Percentiles rank a stretch among this genome's conserved stretches.
These are phyloP conservation scores for Camellia sinensis DNA, from an alignment of 148 eudicot genomes.

Conservation along the genomic window DNA sequence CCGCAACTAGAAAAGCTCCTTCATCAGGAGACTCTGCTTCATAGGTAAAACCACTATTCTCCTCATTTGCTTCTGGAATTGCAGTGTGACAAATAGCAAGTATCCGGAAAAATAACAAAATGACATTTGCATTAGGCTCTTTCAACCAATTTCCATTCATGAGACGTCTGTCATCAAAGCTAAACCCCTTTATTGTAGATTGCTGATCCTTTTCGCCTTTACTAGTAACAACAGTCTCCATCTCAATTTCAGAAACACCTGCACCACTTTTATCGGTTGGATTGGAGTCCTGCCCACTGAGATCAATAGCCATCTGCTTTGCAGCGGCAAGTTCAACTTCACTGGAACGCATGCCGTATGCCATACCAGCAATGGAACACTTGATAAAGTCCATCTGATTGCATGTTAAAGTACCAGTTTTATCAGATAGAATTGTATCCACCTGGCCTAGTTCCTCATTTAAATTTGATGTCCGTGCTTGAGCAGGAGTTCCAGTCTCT, in stretches of 20 bases:
- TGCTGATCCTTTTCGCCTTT: slow-evolving; percentile 40
- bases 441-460: slow-evolving; percentile 98
- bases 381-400: slow-evolving; percentile 97
- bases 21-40: slow-evolving; percentile 96
- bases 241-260: slow-evolving; percentile 42
- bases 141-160: slow-evolving; percentile 62
- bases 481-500: slow-evolving; percentile 89
- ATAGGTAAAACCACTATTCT: slow-evolving; percentile 52
- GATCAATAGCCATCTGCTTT: slow-evolving; percentile 77
- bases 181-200: slow-evolving; percentile 48
- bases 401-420: slow-evolving; percentile 97
- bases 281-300: slow-evolving; percentile 41
- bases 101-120: slow-evolving; percentile 62
- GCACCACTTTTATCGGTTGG: slow-evolving; percentile 1
- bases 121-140: slow-evolving; percentile 44
- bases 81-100: slow-evolving; percentile 89
- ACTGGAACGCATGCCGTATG: slow-evolving; percentile 74
- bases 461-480: slow-evolving; percentile 87
- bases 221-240: slow-evolving; percentile 51
- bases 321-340: slow-evolving; percentile 97
- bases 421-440: slow-evolving; percentile 93
- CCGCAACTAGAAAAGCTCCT: slow-evolving; percentile 76
- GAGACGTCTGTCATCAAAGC: slow-evolving; percentile 71
- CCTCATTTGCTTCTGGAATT: slow-evolving; percentile 64
- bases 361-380: slow-evolving; percentile 82